A percentile compares a stretch with the other conserved stretches of the same genome.
Evolutionary conservation across 768 basidiomycete species (phyloP).

Genomic region (Termitomyces sp.): DNA sequence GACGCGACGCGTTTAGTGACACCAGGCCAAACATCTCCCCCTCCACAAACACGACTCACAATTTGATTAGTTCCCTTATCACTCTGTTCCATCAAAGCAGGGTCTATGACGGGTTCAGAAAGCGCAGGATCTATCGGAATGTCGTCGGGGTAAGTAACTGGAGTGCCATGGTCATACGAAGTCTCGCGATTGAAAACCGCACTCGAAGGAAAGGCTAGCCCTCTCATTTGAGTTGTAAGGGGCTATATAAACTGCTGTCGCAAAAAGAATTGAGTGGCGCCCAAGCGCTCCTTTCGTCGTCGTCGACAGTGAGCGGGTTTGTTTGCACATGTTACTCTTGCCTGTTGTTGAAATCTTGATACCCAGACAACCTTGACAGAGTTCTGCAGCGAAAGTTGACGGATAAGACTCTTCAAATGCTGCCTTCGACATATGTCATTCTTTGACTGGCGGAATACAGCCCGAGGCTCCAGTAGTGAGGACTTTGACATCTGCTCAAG

Average conservation of each 20-base stretch:
- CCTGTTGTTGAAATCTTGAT: neutral
- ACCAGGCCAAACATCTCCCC: slow-evolving; percentile 24
- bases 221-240: slow-evolving; percentile 43
- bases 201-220: slow-evolving; percentile 53
- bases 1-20: slow-evolving; percentile 67
- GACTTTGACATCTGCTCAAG: neutral
- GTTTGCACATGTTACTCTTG: slow-evolving; percentile 33
- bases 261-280: slow-evolving; percentile 13
- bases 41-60: slow-evolving; percentile 34
- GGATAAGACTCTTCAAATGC: neutral
- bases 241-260: neutral
- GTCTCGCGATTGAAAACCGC: slow-evolving; percentile 50
- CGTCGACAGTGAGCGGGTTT: slow-evolving; percentile 39
- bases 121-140: slow-evolving; percentile 85
- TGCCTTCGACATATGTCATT: neutral
- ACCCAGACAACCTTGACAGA: neutral
- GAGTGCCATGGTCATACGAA: slow-evolving; percentile 59
- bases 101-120: slow-evolving; percentile 50
- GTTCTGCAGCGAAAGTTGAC: neutral
- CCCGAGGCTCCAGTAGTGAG: neutral
- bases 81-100: slow-evolving; percentile 37
- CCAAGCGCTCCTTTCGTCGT: slow-evolving; percentile 33
- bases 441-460: neutral
- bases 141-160: slow-evolving; percentile 54
- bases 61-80: slow-evolving; percentile 22